Evolutionary conservation across 176 grass and related monocot species (phyloP).

Genomic region (Paspalum vaginatum): DNA sequence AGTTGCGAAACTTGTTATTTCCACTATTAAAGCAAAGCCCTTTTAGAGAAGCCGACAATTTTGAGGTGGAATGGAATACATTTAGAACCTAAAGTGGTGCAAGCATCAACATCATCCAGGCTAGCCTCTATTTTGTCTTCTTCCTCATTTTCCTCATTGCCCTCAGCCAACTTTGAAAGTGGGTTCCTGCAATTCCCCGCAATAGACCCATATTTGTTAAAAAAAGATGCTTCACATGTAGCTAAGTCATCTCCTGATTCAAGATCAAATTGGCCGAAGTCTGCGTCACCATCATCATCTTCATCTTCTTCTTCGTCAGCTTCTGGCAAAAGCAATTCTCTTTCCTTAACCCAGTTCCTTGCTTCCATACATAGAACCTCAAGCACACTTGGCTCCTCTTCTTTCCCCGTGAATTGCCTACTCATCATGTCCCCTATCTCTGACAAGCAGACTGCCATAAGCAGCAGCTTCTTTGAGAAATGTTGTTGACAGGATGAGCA

Average conservation of each 20-base stretch:
- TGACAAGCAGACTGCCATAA: slow-evolving; percentile 53
- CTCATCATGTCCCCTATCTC: slow-evolving; percentile 81
- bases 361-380: slow-evolving; percentile 63
- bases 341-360: slow-evolving; percentile 47
- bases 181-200: slow-evolving; percentile 36
- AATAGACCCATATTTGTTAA: slow-evolving; percentile 34
- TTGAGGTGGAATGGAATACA: slow-evolving; percentile 30
- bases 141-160: slow-evolving; percentile 29
- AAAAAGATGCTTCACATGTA: slow-evolving; percentile 37
- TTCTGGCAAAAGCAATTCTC: slow-evolving; percentile 42
- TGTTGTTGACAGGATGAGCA: slow-evolving; percentile 62
- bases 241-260: slow-evolving; percentile 52
- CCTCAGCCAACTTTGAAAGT: slow-evolving; percentile 52
- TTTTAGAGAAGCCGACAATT: slow-evolving; percentile 51
- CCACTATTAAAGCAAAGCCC: slow-evolving; percentile 30
- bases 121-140: slow-evolving; percentile 21
- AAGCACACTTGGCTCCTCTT: slow-evolving; percentile 70
- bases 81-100: slow-evolving; percentile 22
- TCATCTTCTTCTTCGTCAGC: slow-evolving; percentile 39
- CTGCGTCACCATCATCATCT: background rate
- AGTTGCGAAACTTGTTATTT: slow-evolving; percentile 5
- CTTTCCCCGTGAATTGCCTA: slow-evolving; percentile 54
- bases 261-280: slow-evolving; percentile 49
- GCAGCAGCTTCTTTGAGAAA: slow-evolving; percentile 65
- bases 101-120: slow-evolving; percentile 5